Evolutionary conservation across 31 red algal genomes (phyloP).

Genomic region (Odonthalia washingtoniensis): DNA sequence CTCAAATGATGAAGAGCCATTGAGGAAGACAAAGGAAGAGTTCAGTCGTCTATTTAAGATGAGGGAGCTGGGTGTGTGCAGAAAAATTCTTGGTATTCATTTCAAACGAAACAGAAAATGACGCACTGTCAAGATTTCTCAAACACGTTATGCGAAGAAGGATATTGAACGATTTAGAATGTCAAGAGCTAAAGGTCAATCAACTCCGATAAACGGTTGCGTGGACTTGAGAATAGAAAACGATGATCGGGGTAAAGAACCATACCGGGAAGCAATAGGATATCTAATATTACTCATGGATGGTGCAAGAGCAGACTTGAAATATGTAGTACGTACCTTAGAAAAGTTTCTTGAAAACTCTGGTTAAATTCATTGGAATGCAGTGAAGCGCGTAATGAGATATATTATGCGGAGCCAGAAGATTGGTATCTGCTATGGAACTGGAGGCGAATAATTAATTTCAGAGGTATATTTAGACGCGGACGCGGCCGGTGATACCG

Average conservation of each 20-base stretch:
- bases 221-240: background rate
- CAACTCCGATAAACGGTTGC: no score
- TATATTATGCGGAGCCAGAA: background rate
- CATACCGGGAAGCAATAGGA: background rate
- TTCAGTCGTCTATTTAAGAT: no score
- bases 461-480: background rate
- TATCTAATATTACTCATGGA: no score
- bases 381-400: background rate
- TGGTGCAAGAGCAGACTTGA: no score
- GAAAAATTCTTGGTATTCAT: background rate
- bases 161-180: background rate
- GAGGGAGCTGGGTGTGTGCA: conserved; percentile 16
- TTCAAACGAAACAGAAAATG: background rate
- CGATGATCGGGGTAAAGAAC: background rate
- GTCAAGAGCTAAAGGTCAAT: background rate
- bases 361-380: background rate
- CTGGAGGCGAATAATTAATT: background rate
- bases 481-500: background rate
- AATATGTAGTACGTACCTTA: no score
- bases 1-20: no score
- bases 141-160: background rate
- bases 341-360: no score
- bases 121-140: background rate
- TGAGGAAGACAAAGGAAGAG: no score
- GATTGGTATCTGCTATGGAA: background rate